Evolutionary conservation across 2,329 filamentous ascomycete genomes (phyloP), one percentile per base, ranked within the genome.

Genomic region (Xylariaceae sp.): DNA sequence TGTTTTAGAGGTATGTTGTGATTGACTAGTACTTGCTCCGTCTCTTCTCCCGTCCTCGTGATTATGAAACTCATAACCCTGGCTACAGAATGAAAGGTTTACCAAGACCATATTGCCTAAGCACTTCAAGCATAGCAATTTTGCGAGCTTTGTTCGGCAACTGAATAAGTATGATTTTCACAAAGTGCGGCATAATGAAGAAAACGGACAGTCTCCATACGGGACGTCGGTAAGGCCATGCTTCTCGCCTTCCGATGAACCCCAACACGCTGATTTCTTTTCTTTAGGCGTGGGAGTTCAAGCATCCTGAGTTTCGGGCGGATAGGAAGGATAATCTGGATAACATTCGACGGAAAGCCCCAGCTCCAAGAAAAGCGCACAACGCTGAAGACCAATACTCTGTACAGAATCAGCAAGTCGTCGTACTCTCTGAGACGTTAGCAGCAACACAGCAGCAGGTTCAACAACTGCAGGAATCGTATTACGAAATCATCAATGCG

Each of bases 281-380:
- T 22, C 49, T 44, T 30, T 65, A 94, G 88, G 84, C 87, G 12
- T 95, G 89, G 89, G 94, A 99, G 69, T 99, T 99, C 70, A 95
- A 94, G 69, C 94, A 99, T 67, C 92, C 92, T 12, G 91, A 96
- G 65, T 99, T 99, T 75, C 88, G 91, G 64, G 87, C 88, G 61
- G 92, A 96, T 72, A 95, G 92, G 73, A 96, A 96, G 71, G 91
- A 96, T 68, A 94, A 91, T 43, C 79, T 99, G 45, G 94, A 99
- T 67, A 97, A 96, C 63, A 99, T 99, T 66, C 85, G 91, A 65
- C 82, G 94, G 63, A 99, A 99, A 74, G 92, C 94, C 2, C 94
- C 94, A 0, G 91, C 92, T 1, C 89, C 92, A 2, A 80, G 92
- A 61, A 97, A 96, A 69, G 72, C 79, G 2, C 80, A 82, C 61